Evolutionary conservation across 1,284 basidiomycete species (phyloP).

Genomic region (Fomes fomentarius): DNA sequence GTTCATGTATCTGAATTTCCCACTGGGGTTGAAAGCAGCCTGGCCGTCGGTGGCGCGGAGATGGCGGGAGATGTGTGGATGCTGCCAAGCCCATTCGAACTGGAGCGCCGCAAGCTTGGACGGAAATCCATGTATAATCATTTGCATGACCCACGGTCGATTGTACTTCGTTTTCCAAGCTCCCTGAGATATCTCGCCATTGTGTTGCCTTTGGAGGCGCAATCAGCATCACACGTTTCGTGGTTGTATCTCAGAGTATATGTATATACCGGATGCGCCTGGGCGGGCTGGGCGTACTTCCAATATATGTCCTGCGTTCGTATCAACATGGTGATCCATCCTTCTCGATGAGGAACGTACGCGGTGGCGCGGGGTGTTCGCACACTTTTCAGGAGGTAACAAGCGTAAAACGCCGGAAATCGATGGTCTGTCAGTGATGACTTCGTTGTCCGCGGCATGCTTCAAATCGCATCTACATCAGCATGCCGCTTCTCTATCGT

Average conservation of each 20-base stretch:
- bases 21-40: conserved; percentile 38
- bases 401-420: conserved; percentile 85
- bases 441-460: conserved; percentile 27
- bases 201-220: conserved; percentile 70
- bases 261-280: conserved; percentile 60
- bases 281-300: conserved; percentile 83
- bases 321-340: not conserved
- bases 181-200: conserved; percentile 78
- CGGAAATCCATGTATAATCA: conserved; percentile 89
- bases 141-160: conserved; percentile 89
- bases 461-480: not conserved
- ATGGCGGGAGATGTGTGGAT: conserved; percentile 64
- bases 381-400: conserved; percentile 82
- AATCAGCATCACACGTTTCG: not conserved
- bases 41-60: conserved; percentile 48
- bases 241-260: not conserved
- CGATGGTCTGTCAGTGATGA: conserved; percentile 55
- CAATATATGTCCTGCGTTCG: conserved; percentile 67
- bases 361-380: conserved; percentile 59
- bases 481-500: no score
- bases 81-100: conserved; percentile 95
- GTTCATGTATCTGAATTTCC: conserved; percentile 40
- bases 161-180: conserved; percentile 73
- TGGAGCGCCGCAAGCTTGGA: conserved; percentile 83
- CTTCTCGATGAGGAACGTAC: conserved; percentile 39